Conservation (phyloP, 2,329 filamentous ascomycete species). For the Aureobasidium sp. region DNA sequence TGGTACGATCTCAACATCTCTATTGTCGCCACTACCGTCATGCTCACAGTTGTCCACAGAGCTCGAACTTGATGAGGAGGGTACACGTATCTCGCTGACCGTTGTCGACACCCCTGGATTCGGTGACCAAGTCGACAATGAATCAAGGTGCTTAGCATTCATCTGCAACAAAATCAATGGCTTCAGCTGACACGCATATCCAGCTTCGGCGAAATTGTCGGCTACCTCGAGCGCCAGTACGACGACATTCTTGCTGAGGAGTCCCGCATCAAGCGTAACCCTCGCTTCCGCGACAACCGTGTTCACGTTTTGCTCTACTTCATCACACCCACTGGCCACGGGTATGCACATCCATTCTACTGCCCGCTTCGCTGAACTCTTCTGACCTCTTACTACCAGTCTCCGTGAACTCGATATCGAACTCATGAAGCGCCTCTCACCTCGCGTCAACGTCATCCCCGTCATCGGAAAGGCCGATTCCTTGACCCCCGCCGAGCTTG, state of each 20-base stretch:
- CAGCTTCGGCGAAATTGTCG: conserved; percentile 95
- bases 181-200: conserved; percentile 24
- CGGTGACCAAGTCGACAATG: conserved; percentile 98
- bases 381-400: conserved; percentile 40
- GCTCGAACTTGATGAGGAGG: conserved; percentile 94
- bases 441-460: conserved; percentile 96
- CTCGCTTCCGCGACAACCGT: conserved; percentile 97
- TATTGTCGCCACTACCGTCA: not conserved
- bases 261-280: conserved; percentile 99
- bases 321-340: conserved; percentile 95
- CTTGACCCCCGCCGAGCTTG: conserved; percentile 89
- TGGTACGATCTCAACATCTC: conserved; percentile 50
- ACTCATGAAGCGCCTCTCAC: conserved; percentile 97
- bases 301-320: conserved; percentile 98
- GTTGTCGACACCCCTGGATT: conserved; percentile 98
- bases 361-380: not conserved
- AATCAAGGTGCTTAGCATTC: conserved; percentile 67
- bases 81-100: conserved; percentile 93
- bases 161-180: conserved; percentile 22
- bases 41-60: conserved; percentile 47
- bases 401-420: conserved; percentile 98
- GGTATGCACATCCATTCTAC: conserved; percentile 28
- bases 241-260: conserved; percentile 99
- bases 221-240: conserved; percentile 97
- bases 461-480: conserved; percentile 98